Conservation (phyloP, 305 asterid genomes). For the Fraxinus latifolia region DNA sequence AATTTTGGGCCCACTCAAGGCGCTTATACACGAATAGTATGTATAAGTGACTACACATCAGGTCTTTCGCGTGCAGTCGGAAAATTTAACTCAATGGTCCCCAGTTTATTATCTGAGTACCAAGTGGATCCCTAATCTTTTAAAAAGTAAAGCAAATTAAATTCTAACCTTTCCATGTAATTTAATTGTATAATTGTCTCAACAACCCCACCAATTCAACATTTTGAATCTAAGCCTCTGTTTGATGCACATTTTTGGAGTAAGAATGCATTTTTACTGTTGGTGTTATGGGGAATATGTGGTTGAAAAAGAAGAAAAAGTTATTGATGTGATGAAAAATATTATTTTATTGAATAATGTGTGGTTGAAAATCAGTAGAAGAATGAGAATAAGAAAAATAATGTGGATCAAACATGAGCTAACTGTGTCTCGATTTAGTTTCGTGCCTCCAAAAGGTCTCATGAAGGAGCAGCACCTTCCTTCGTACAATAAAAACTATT, state of each 20-base stretch:
- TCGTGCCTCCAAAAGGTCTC: not conserved
- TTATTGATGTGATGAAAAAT: too few relatives aligned
- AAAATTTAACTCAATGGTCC: not conserved
- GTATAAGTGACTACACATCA: not conserved
- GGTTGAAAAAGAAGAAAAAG: too few relatives aligned
- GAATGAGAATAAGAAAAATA: too few relatives aligned
- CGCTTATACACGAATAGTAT: not conserved
- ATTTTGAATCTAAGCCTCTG: not conserved
- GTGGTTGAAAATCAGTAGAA: too few relatives aligned
- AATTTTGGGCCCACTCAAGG: not conserved
- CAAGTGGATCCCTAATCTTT: not conserved
- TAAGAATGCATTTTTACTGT: too few relatives aligned
- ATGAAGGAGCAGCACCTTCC: not conserved
- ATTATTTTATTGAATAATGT: too few relatives aligned
- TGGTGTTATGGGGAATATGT: too few relatives aligned
- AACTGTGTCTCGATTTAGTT: not conserved
- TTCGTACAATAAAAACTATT: not conserved
- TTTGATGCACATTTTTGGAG: too few relatives aligned
- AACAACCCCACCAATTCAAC: not conserved
- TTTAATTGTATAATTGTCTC: not conserved
- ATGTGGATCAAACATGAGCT: too few relatives aligned
- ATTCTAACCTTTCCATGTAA: not conserved
- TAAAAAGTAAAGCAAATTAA: not conserved
- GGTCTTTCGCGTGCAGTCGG: not conserved
- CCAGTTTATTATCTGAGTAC: not conserved